phyloP scores from a whole-genome alignment of 2,329 filamentous ascomycete species.

The Fusarium sp. region DNA sequence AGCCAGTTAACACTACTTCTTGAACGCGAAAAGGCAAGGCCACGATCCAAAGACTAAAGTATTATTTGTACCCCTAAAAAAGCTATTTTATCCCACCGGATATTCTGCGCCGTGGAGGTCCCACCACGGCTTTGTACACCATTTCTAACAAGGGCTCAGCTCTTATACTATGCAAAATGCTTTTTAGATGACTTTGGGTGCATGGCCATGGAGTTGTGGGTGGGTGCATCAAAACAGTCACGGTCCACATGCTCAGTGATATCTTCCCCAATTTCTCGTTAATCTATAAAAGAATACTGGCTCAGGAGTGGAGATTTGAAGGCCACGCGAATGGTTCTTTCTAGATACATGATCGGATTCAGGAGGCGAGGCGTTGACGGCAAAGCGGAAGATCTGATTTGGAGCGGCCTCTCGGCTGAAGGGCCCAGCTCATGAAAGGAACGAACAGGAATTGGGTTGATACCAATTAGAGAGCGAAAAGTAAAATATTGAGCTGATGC shows the following conservation, averaged over 20 bases:
- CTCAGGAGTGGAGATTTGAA: neutral
- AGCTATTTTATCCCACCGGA: conserved; percentile 8
- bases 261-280: conserved; percentile 5
- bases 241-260: neutral
- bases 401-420: conserved; percentile 5
- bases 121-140: conserved; percentile 13
- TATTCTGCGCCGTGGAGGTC: conserved; percentile 3
- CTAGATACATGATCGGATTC: conserved; percentile 7
- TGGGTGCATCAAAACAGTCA: conserved; percentile 12
- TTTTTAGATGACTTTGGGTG: conserved; percentile 3
- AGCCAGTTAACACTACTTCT: conserved; percentile 70
- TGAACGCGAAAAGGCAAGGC: conserved; percentile 62
- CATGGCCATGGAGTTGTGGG: conserved; percentile 20
- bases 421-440: conserved; percentile 1
- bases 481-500: neutral
- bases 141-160: neutral
- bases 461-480: conserved; percentile 35
- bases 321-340: neutral
- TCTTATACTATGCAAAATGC: conserved; percentile 7
- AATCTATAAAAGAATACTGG: neutral
- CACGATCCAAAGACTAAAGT: conserved; percentile 46
- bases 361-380: conserved; percentile 24
- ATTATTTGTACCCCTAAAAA: conserved; percentile 17
- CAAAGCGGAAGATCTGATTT: conserved; percentile 3
- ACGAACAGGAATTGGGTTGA: neutral